These are phyloP conservation scores for Fabrea salina DNA, from an alignment of 169 alveolate species.

Conservation along the genomic window DNA sequence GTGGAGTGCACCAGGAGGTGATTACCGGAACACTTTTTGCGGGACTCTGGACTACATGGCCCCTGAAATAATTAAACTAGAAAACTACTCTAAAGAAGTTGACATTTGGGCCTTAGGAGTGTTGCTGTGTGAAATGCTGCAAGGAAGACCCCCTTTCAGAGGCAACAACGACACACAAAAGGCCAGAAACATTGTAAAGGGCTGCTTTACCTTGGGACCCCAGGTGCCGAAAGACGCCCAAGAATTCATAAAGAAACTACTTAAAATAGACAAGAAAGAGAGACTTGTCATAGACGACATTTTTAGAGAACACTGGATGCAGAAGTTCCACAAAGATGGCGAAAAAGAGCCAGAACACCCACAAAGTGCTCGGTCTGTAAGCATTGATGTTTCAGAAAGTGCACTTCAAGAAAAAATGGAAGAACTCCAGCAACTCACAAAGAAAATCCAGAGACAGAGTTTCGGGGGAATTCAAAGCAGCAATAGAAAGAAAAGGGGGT, in stretches of 20 bases:
- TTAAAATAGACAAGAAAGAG: conserved; percentile 29
- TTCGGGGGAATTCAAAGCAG: too few relatives aligned
- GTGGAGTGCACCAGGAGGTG: conserved; percentile 59
- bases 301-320: conserved; percentile 31
- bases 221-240: conserved; percentile 3
- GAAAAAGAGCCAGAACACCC: neutral
- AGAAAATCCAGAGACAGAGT: too few relatives aligned
- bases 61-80: conserved; percentile 70
- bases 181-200: neutral
- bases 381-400: neutral
- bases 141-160: conserved; percentile 60
- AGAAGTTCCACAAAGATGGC: neutral
- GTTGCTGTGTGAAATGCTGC: conserved; percentile 57
- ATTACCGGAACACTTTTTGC: conserved; percentile 60
- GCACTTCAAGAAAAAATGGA: neutral
- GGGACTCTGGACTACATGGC: conserved; percentile 82
- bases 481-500: too few relatives aligned
- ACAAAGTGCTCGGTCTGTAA: too few relatives aligned
- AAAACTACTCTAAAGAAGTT: conserved; percentile 64
- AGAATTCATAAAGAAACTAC: conserved; percentile 24
- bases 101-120: conserved; percentile 78
- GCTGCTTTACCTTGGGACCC: neutral
- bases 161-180: conserved; percentile 31
- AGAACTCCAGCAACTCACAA: neutral
- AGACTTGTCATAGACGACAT: conserved; percentile 33